Conservation (phyloP, 768 basidiomycete species). For the Mycena chlorophos region DNA sequence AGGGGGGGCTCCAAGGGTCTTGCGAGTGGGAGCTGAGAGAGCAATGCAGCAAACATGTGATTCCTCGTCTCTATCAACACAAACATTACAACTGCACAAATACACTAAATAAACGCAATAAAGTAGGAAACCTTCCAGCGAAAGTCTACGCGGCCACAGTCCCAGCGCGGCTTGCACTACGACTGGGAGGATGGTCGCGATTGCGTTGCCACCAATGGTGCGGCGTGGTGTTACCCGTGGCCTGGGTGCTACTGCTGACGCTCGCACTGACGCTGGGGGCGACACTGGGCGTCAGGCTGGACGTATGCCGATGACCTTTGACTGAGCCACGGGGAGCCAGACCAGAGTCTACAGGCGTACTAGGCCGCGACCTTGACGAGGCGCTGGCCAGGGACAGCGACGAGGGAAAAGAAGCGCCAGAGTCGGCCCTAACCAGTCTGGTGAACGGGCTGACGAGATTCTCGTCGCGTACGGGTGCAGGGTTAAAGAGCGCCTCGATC, state of each 20-base stretch:
- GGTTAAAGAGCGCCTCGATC: constrained; percentile 82
- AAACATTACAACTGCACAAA: too few relatives aligned
- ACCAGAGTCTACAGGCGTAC: constrained; percentile 6
- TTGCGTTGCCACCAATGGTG: constrained; percentile 20
- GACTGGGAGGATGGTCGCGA: constrained; percentile 7
- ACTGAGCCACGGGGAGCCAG: constrained; percentile 2
- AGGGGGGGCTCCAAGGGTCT: too few relatives aligned
- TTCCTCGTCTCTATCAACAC: too few relatives aligned
- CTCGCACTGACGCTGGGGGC: constrained; percentile 3
- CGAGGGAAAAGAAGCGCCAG: constrained; percentile 2
- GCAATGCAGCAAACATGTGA: too few relatives aligned
- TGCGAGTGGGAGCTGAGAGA: too few relatives aligned
- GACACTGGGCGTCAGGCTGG: constrained; percentile 9
- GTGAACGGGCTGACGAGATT: constrained; percentile 45
- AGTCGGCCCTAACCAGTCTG: constrained; percentile 10
- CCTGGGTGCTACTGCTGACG: background rate
- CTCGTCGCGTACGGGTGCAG: constrained; percentile 48
- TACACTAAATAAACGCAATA: too few relatives aligned
- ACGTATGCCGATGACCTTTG: constrained; percentile 1
- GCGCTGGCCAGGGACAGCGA: background rate
- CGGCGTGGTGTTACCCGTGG: background rate
- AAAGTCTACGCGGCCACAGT: constrained; percentile 9
- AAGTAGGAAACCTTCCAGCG: too few relatives aligned
- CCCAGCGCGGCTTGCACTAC: constrained; percentile 4
- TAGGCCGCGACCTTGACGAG: constrained; percentile 6